Evolutionary conservation across 306 rosid genomes (phyloP).

Genomic region (Medicago arabica): DNA sequence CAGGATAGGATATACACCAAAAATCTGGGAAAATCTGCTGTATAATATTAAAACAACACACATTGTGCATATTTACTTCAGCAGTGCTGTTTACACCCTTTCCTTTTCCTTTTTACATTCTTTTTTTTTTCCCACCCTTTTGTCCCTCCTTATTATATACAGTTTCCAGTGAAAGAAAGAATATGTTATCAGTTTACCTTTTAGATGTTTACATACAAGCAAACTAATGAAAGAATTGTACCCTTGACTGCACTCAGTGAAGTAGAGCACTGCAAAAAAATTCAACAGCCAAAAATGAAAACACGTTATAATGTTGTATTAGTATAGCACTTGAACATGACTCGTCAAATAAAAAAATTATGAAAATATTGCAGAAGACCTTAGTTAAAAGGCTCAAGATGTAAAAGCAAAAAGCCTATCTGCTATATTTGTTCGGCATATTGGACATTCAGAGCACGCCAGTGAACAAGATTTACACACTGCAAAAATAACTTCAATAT

Average conservation of each 20-base stretch:
- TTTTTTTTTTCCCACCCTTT: constrained; percentile 48
- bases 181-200: constrained; percentile 61
- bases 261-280: constrained; percentile 59
- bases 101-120: constrained; percentile 39
- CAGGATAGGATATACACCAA: constrained; percentile 31
- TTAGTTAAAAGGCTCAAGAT: constrained; percentile 52
- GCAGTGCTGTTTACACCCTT: constrained; percentile 39
- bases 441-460: constrained; percentile 97
- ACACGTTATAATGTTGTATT: constrained; percentile 27
- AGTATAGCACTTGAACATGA: constrained; percentile 14
- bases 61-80: constrained; percentile 51
- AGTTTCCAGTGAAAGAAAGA: constrained; percentile 50
- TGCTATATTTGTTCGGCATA: constrained; percentile 86
- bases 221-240: constrained; percentile 85
- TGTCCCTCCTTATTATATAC: constrained; percentile 62
- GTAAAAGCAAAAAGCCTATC: constrained; percentile 98
- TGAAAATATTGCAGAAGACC: constrained; percentile 52
- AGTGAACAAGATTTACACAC: constrained; percentile 97
- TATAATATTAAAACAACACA: constrained; percentile 45
- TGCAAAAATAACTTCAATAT: constrained; percentile 40
- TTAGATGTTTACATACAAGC: constrained; percentile 65
- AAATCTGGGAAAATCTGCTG: constrained; percentile 34
- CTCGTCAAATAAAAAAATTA: not conserved
- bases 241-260: constrained; percentile 44
- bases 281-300: constrained; percentile 34